phyloP scores from a whole-genome alignment of 202 grass and related monocot genomes.

The Brachypodium distachyon region DNA sequence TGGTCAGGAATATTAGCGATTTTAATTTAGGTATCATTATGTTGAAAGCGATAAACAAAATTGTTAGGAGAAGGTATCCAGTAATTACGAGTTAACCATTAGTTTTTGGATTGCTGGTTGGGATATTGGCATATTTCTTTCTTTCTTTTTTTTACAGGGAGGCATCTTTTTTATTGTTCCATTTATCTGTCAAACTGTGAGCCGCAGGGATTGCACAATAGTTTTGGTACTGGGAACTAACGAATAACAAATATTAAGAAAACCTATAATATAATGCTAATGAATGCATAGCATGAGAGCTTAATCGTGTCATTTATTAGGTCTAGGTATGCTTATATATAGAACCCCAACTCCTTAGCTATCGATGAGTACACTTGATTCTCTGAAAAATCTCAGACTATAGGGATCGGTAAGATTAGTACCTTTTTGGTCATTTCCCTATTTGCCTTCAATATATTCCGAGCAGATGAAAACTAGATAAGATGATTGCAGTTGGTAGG shows the following conservation, averaged over 20 bases:
- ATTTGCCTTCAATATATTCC: background rate
- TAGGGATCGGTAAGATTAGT: background rate
- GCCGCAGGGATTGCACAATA: background rate
- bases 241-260: background rate
- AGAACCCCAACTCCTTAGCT: background rate
- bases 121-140: background rate
- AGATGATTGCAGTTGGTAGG: background rate
- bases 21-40: background rate
- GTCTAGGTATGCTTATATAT: background rate
- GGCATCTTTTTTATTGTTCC: background rate
- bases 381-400: background rate
- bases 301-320: conserved; percentile 3
- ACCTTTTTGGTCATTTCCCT: background rate
- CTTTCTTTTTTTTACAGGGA: background rate
- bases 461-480: background rate
- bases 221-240: background rate
- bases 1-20: background rate
- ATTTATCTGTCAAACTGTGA: background rate
- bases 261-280: background rate
- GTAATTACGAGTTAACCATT: background rate
- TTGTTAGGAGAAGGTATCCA: background rate
- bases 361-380: background rate
- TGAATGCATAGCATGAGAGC: background rate
- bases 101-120: background rate
- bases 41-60: background rate